Percentiles rank a stretch among this genome's conserved stretches.
These are phyloP conservation scores for Solanum chilense DNA, from an alignment of 257 asterid genomes.

Conservation along the genomic window DNA sequence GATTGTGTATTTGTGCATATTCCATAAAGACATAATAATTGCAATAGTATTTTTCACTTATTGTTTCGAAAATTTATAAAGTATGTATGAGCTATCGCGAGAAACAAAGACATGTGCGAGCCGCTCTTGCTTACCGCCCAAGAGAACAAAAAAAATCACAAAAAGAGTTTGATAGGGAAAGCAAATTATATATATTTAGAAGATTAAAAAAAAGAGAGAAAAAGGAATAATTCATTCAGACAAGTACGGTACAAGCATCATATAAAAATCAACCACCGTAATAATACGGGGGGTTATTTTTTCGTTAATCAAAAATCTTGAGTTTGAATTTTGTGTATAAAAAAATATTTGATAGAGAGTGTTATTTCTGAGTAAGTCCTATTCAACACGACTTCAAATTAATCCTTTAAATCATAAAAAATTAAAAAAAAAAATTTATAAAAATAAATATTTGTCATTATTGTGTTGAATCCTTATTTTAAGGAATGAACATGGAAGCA, in stretches of 20 bases:
- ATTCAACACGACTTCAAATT: rapidly evolving
- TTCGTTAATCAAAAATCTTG: not conserved
- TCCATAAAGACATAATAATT: not conserved
- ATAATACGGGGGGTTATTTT: no score
- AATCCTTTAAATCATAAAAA: not conserved
- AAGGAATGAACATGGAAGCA: not conserved
- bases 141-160: not conserved
- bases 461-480: not conserved
- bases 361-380: no score
- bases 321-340: not conserved
- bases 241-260: not conserved
- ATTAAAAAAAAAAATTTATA: not conserved
- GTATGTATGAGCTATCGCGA: not conserved
- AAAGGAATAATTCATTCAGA: not conserved
- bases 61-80: not conserved
- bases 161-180: not conserved
- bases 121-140: not conserved
- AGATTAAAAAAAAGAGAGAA: not conserved
- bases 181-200: not conserved
- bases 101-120: not conserved
- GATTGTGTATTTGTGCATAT: not conserved
- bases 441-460: not conserved
- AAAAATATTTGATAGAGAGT: not conserved
- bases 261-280: not conserved
- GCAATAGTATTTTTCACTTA: not conserved